Evolutionary conservation across 208 protist species (phyloP).

Genomic region (Herpetomonas muscarum): DNA sequence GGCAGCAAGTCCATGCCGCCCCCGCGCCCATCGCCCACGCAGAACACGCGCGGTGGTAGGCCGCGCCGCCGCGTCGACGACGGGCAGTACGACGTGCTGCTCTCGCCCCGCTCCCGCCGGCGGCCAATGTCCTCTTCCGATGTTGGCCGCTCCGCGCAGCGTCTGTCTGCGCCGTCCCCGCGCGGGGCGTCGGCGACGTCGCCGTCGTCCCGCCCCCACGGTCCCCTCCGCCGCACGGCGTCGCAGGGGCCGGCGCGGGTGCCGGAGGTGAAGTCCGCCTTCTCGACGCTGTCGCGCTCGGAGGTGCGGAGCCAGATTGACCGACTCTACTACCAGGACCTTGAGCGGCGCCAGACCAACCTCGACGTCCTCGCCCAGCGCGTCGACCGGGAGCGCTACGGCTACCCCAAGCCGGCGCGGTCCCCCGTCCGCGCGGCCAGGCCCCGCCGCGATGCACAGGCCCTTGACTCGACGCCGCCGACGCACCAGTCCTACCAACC

Average conservation of each 20-base stretch:
- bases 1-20: background rate
- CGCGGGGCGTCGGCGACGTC: background rate
- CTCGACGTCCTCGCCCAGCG: conserved; percentile 16
- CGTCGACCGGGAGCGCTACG: conserved; percentile 12
- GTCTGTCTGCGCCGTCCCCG: background rate
- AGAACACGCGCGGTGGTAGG: conserved; percentile 2
- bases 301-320: conserved; percentile 27
- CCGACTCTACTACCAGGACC: conserved; percentile 32
- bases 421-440: conserved; percentile 8
- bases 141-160: conserved; percentile 1
- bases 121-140: background rate
- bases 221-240: background rate
- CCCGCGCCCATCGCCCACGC: conserved; percentile 6
- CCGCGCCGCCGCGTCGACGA: background rate
- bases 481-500: too few species aligned
- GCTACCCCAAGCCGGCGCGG: background rate
- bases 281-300: conserved; percentile 24
- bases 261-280: conserved; percentile 5
- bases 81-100: background rate
- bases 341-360: conserved; percentile 13
- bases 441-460: conserved; percentile 3
- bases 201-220: background rate
- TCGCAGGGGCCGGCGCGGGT: background rate
- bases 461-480: too few species aligned
- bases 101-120: background rate